Base-by-base conservation (phyloP, 2,329 filamentous ascomycete genomes). In the Chaetomiaceae sp. region DNA sequence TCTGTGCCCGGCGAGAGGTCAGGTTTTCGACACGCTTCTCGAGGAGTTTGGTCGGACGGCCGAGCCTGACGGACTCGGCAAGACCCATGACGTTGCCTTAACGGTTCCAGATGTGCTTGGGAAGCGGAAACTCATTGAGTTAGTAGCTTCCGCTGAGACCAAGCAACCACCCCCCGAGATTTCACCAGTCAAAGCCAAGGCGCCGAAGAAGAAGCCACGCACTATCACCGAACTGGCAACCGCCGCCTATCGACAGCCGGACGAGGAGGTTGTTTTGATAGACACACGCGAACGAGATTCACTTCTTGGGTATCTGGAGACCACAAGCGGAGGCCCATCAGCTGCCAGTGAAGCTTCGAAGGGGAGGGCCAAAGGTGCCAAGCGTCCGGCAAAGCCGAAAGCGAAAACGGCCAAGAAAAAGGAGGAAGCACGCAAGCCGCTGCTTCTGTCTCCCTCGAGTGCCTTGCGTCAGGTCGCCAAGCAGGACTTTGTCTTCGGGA, bases 401-500 rank as follows among this genome's bases (percentile, higher is more conserved):
- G 15, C 53, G 33, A 58, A 59, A 15, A 15, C 40, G 18, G 43
- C 65, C 51, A 70, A 66, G 53, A 68, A 61, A 50, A 71, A 68
- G 43, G 59, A 60, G 34, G 65, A 62, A 9, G 58, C 60, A 1
- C 58, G 56, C 1, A 67, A 70, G n/a, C 69, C 71, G 17, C 68
- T 76, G 15, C 62, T 94, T 2, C 68, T 87, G 10, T 87, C 86
- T 1, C 88, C 88, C 0, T 70, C 69, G 38, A 76, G 83, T 19
- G 88, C 87, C 1, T 65, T 83, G 35, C 76, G 76, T 42, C 75
- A 84, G 54, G 76, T 85, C 12, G 72, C 77, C 3, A 70, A 76
- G 1, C 88, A 93, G 61, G 80, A 89, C 49, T 86, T 90, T 59
- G 67, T 94, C 0, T 95, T 95, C 65, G 88, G 88, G 1, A 93